Base-by-base conservation (phyloP, 495 filamentous ascomycete species). In the Tuber magnatum region DNA sequence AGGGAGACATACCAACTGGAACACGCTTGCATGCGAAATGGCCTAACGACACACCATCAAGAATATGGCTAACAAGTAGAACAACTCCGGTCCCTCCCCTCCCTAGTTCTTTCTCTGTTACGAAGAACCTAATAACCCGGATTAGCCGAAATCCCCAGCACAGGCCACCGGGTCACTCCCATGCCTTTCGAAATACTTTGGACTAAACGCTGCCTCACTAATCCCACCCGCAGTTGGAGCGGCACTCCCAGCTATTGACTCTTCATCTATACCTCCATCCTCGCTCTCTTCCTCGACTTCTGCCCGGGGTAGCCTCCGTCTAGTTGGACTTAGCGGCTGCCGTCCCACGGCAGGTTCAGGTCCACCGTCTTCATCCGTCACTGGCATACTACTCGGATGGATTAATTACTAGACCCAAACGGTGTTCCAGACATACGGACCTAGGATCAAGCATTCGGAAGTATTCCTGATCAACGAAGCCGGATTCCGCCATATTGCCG, bases 11-110 rank as follows among this genome's bases (percentile, higher is more conserved):
- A 82, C 81, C 93, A 22, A 99, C 95, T 6, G 95, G 96, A 1
- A 99, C 93, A 51, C 95, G 89, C 83, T 99, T 99, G 86, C 95
- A 99, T 39, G 95, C 95, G 84, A 97, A 99, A 73, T 97, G 88
- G 1, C 92, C 95, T 9, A 98, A 88, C 22, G 89, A 87, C 46
- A 97, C 93, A 10, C 92, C 89, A 83, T 97, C 95, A 71, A 99
- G 87, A 73, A 97, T 85, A 85, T 99, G 95, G 69, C 90, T 90
- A 18, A 99, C 96, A 18, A 97, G 87, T 73, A 99, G 81, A 2
- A 99, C 95, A 48, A 98, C 94, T 1, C 95, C 95, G 80, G 97
- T 97, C 4, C 95, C 95, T 16, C 95, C 95, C 81, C 91, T 89
- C 22, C 95, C 95, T 8, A 99, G 87, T 80, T 93, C 90, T 14